These are phyloP conservation scores for Pistacia integerrima DNA, from an alignment of 345 rosid genomes.

Conservation along the genomic window DNA sequence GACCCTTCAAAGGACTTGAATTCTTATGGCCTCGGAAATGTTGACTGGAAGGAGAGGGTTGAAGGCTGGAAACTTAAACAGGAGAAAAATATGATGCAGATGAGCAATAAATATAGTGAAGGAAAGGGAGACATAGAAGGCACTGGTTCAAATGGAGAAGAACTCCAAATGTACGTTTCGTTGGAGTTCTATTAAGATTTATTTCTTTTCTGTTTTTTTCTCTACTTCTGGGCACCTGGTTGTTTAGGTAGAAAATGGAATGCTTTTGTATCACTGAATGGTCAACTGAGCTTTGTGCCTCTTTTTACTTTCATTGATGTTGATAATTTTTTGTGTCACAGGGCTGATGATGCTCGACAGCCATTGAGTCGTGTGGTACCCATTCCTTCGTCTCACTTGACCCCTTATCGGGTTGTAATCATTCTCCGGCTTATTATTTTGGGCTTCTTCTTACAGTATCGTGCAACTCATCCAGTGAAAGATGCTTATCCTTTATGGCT, in stretches of 20 bases:
- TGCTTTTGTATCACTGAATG: neutral
- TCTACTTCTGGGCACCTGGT: neutral
- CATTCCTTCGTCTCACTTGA: slow-evolving; percentile 74
- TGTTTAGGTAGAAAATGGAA: neutral
- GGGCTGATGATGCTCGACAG: slow-evolving; percentile 96
- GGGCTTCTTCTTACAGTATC: slow-evolving; percentile 97
- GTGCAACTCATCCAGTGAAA: slow-evolving; percentile 92
- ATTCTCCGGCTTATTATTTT: slow-evolving; percentile 93
- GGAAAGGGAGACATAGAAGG: slow-evolving; percentile 97
- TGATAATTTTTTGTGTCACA: slow-evolving; percentile 38
- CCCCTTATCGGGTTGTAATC: slow-evolving; percentile 85
- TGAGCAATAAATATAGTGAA: slow-evolving; percentile 67
- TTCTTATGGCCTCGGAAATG: slow-evolving; percentile 94
- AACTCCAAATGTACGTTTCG: slow-evolving; percentile 81
- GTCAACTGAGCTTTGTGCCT: slow-evolving; percentile 4
- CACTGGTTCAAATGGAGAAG: slow-evolving; percentile 98
- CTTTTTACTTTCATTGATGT: neutral
- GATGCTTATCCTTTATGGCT: slow-evolving; percentile 95
- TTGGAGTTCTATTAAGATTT: slow-evolving; percentile 10
- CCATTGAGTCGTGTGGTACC: slow-evolving; percentile 93
- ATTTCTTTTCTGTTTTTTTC: neutral
- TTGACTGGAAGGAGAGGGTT: slow-evolving; percentile 99
- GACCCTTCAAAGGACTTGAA: slow-evolving; percentile 98
- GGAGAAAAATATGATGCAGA: slow-evolving; percentile 80
- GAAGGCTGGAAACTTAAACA: slow-evolving; percentile 99